Conservation (phyloP, 768 basidiomycete species). For the Leccinellum albellum region DNA sequence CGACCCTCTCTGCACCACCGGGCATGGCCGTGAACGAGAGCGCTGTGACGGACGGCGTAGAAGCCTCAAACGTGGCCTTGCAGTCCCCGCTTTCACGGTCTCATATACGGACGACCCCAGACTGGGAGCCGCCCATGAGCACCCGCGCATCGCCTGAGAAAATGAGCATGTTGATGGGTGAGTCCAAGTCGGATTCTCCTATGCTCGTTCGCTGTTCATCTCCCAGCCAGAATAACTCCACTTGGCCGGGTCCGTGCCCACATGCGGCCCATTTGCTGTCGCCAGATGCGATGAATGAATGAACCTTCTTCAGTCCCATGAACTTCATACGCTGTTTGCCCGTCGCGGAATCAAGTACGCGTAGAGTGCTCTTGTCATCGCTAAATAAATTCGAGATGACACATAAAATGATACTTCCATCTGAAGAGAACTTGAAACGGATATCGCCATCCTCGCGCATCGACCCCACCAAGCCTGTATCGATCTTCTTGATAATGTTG, state of each 20-base stretch:
- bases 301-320: conserved; percentile 7
- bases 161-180: not conserved
- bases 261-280: conserved; percentile 11
- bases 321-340: conserved; percentile 9
- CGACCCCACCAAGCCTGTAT: conserved; percentile 1
- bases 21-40: conserved; percentile 4
- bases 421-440: conserved; percentile 10
- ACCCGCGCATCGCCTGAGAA: conserved; percentile 16
- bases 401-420: conserved; percentile 9
- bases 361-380: conserved; percentile 6
- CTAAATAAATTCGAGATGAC: not conserved
- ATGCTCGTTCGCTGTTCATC: not conserved
- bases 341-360: conserved; percentile 8
- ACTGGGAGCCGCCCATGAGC: conserved; percentile 19
- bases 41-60: conserved; percentile 15
- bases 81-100: conserved; percentile 13
- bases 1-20: not conserved
- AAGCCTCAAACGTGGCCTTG: conserved; percentile 1
- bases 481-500: conserved; percentile 5
- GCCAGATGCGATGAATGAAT: not conserved
- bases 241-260: not conserved
- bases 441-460: not conserved
- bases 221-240: conserved; percentile 2
- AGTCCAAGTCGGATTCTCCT: not conserved
- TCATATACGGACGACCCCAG: conserved; percentile 19